Base-by-base conservation (phyloP, 164 flowering plant genomes). In the Piper betle region DNA sequence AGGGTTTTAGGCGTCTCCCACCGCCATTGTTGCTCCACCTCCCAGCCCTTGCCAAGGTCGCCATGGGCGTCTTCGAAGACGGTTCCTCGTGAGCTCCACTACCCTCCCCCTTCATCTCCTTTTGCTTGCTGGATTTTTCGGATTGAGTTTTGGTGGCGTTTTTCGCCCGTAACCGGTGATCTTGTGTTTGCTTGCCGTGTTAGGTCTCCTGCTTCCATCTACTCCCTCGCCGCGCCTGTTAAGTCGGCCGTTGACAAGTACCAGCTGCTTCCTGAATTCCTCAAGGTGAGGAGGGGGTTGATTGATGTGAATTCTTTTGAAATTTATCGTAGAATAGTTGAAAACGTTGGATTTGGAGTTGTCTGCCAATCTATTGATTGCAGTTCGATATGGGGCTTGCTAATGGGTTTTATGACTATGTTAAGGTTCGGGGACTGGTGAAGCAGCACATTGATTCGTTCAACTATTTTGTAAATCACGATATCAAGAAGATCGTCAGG, bases 371-470 rank as follows among this genome's bases (percentile, higher is more conserved):
- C 33, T 25, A 25, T 25, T 25, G 33, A 25, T 25, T 25, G 33
- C 2, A 25, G 33, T 25, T 64, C 39, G 37, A 50, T 6, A 37
- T 39, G 66, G 41, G 58, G 86, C 93, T 46, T 12, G 11, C 50
- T 46, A 15, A 46, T 46, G 50, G 50, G 50, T 46, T 5, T 12
- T 0, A 15, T 46, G 50, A 46, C 15, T 46, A 15, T 46, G 11
- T 46, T 46, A 2, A 46, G 50, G 93, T 86, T 62, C 80, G 99
- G 71, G 99, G 99, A 16, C 68, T 93, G 61, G 99, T 90, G 72
- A 90, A 87, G 74, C 95, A 90, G 53, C 99, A 93, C 69, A 66
- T 93, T 73, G 99, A 90, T 65, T 93, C 99, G 2, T 93, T 80
- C 64, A 85, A 93, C 62, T 91, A 86, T 62, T 90, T 93, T 64